Percentiles rank a stretch among this genome's conserved stretches.
phyloP scores from a whole-genome alignment of 1,284 basidiomycete genomes.

The Golubevia sp. region DNA sequence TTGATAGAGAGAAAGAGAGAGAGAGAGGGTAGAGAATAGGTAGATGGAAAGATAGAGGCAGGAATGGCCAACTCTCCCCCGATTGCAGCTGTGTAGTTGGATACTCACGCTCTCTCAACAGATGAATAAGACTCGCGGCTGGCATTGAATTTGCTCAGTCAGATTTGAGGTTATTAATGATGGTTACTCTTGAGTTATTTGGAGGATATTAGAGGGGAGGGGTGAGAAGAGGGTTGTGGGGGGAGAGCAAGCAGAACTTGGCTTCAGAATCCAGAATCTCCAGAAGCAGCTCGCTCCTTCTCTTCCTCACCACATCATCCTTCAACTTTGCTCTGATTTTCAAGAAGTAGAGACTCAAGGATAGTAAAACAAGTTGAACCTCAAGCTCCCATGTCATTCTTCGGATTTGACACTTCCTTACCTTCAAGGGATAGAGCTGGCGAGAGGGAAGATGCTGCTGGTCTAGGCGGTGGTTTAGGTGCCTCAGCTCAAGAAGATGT shows the following conservation, averaged over 20 bases:
- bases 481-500: constrained; percentile 59
- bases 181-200: not conserved
- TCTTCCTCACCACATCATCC: too few relatives aligned
- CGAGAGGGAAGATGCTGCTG: not conserved
- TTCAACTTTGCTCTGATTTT: too few relatives aligned
- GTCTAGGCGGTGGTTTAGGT: not conserved
- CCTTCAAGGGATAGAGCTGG: constrained; percentile 25
- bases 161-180: not conserved
- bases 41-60: too few relatives aligned
- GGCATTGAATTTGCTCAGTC: constrained; percentile 13
- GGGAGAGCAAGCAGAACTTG: not conserved
- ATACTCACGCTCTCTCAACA: constrained; percentile 26
- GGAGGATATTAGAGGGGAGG: not conserved
- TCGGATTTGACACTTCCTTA: constrained; percentile 57
- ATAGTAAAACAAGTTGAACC: too few relatives aligned
- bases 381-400: constrained; percentile 62
- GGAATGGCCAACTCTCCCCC: not conserved
- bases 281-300: constrained; percentile 2
- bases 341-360: too few relatives aligned
- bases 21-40: too few relatives aligned
- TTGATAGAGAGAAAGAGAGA: too few relatives aligned
- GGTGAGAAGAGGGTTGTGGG: not conserved
- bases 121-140: constrained; percentile 29
- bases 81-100: not conserved
- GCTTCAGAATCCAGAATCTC: too few relatives aligned